Percentiles rank a stretch among this genome's conserved stretches.
phyloP scores from a whole-genome alignment of 1,284 basidiomycete species.

The Puccinia hordei region DNA sequence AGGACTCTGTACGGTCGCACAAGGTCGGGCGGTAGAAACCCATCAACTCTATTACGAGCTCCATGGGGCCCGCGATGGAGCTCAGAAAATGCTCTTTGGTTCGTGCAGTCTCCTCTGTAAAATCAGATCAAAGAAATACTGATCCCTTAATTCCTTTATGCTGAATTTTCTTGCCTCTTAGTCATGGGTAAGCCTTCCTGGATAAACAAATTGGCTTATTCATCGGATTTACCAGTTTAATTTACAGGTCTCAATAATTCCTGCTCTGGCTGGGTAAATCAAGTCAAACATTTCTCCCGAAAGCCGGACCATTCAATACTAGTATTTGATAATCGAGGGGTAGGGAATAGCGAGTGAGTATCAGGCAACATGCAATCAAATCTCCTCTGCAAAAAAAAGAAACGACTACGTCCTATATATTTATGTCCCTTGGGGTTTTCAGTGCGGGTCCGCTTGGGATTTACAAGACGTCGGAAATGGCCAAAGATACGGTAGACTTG shows the following conservation, averaged over 20 bases:
- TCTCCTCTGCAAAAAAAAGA: not conserved
- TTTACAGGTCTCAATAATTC: constrained; percentile 60
- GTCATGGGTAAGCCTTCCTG: constrained; percentile 28
- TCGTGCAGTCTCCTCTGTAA: not conserved
- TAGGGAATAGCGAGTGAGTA: constrained; percentile 74
- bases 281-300: constrained; percentile 58
- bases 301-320: constrained; percentile 65
- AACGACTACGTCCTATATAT: too few relatives aligned
- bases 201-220: not conserved
- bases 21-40: constrained; percentile 49
- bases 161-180: not conserved
- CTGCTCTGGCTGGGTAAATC: constrained; percentile 57
- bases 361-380: not conserved
- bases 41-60: constrained; percentile 59
- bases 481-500: constrained; percentile 71
- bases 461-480: constrained; percentile 73
- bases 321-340: constrained; percentile 85
- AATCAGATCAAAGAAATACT: too few relatives aligned
- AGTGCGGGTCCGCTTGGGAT: constrained; percentile 39
- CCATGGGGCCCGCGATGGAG: constrained; percentile 54
- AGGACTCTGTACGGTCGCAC: constrained; percentile 28
- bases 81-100: constrained; percentile 36
- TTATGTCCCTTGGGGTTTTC: not conserved
- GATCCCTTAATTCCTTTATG: not conserved
- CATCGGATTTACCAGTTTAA: constrained; percentile 9